These are phyloP conservation scores for Venturia pyrina DNA, from an alignment of 2,329 filamentous ascomycete species.

Conservation along the genomic window DNA sequence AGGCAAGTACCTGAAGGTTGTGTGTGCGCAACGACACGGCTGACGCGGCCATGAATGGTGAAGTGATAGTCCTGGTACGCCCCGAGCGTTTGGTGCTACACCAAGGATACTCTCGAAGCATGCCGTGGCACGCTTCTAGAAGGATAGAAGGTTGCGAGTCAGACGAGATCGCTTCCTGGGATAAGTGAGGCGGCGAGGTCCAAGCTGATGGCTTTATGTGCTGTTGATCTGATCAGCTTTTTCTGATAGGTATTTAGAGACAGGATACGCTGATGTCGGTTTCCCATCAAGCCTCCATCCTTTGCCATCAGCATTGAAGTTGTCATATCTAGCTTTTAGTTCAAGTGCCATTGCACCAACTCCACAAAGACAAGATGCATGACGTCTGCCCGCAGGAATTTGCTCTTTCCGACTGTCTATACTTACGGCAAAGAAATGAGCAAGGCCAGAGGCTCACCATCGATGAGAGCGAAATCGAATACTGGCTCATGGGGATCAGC, in stretches of 20 bases:
- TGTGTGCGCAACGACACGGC: neutral
- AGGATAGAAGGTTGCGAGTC: neutral
- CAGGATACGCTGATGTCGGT: neutral
- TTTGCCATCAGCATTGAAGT: neutral
- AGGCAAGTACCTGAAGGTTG: neutral
- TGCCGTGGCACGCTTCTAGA: neutral
- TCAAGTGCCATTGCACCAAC: neutral
- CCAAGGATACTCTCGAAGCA: neutral
- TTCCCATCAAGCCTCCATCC: neutral
- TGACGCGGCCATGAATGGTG: neutral
- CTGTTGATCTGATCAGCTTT: neutral
- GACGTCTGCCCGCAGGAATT: neutral
- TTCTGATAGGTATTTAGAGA: neutral
- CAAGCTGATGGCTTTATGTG: neutral
- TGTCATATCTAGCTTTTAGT: neutral
- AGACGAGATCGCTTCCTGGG: neutral
- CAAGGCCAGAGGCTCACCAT: neutral
- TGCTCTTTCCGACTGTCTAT: neutral
- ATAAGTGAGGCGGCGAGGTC: neutral
- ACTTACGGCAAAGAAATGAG: neutral
- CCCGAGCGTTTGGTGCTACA: neutral
- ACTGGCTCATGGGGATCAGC: neutral
- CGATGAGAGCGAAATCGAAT: neutral
- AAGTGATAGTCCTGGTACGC: neutral
- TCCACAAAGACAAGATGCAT: neutral